Evolutionary conservation across 768 basidiomycete species (phyloP), one percentile per base, ranked within the genome.

Genomic region (Mycena rosella): DNA sequence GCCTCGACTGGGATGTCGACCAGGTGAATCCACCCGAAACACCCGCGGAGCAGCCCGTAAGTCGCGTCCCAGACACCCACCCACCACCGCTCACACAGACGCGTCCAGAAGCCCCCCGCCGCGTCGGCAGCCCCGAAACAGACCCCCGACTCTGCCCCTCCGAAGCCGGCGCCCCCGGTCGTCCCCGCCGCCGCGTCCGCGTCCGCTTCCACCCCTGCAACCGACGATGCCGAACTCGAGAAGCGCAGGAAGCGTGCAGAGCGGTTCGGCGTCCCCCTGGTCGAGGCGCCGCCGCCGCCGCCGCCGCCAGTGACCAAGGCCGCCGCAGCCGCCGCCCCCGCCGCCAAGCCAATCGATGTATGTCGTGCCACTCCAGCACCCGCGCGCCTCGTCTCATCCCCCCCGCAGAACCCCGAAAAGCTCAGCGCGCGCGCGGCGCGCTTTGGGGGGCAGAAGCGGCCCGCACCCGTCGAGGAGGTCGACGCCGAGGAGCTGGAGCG

Each of bases 261-360:
- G 20, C 87, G 91, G n/a, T 92, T 93, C 70, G 89, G 89, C 34
- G 88, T 90, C n/a, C 85, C 89, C 5, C 73, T 90, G 10, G 86
- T 90, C 11, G 82, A 85, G 29, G 67, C 76, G 69, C 66, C 9
- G 48, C 74, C 30, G 40, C 32, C 7, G 47, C 60, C 5, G 51
- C 59, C 44, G 53, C 63, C 17, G 55, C 55, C n/a, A n/a, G n/a
- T n/a, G n/a, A n/a, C n/a, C n/a, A n/a, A n/a, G n/a, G 47, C 60
- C 5, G 51, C 59, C 44, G 53, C 63, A 11, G 55, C 55, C 22
- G 45, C 74, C 29, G 11, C 57, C 1, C 32, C 48, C 11, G 42
- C 58, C 29, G 40, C 44, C 26, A 66, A 66, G 42, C 15, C 17
- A 5, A 29, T 51, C 32, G 75, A 78, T 22, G 78, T 83, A 70